Conservation (phyloP, 2,329 filamentous ascomycete species). For the Aciculosporium take region DNA sequence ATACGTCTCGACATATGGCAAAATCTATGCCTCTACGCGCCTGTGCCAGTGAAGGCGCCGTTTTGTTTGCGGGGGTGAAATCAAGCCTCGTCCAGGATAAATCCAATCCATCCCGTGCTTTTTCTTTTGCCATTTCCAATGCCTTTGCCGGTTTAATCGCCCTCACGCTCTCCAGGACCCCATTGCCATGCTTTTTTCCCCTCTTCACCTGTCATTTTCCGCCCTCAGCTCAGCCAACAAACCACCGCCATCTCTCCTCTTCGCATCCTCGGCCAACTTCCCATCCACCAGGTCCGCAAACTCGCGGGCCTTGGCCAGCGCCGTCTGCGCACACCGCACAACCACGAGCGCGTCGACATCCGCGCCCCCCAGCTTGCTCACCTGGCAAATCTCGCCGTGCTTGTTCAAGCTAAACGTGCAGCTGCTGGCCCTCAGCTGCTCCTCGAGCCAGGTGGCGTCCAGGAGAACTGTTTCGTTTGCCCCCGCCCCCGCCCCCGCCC, state of each 20-base stretch:
- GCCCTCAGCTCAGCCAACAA: constrained; percentile 64
- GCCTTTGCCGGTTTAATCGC: background rate
- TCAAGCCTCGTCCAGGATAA: background rate
- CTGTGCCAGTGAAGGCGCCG: background rate
- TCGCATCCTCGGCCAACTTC: constrained; percentile 63
- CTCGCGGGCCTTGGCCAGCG: constrained; percentile 66
- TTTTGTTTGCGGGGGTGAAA: background rate
- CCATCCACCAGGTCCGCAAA: constrained; percentile 60
- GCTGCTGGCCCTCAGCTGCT: constrained; percentile 59
- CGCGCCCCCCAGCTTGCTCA: constrained; percentile 77
- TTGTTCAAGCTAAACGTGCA: constrained; percentile 76
- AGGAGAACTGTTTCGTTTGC: constrained; percentile 42
- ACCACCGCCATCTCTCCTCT: constrained; percentile 64
- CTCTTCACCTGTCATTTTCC: constrained; percentile 57
- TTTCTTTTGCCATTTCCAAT: background rate
- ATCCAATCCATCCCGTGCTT: background rate
- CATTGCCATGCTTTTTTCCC: constrained; percentile 7
- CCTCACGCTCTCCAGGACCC: background rate
- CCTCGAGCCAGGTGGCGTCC: constrained; percentile 62
- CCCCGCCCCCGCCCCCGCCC: constrained; percentile 41
- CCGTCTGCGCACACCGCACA: constrained; percentile 60
- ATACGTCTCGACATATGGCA: constrained; percentile 1
- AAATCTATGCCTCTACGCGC: background rate
- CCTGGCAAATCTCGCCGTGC: constrained; percentile 79
- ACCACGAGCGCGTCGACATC: constrained; percentile 68